Percentiles rank a stretch among this genome's conserved stretches.
These are phyloP conservation scores for Chimonanthus praecox DNA, from an alignment of 164 flowering plant species.

Conservation along the genomic window DNA sequence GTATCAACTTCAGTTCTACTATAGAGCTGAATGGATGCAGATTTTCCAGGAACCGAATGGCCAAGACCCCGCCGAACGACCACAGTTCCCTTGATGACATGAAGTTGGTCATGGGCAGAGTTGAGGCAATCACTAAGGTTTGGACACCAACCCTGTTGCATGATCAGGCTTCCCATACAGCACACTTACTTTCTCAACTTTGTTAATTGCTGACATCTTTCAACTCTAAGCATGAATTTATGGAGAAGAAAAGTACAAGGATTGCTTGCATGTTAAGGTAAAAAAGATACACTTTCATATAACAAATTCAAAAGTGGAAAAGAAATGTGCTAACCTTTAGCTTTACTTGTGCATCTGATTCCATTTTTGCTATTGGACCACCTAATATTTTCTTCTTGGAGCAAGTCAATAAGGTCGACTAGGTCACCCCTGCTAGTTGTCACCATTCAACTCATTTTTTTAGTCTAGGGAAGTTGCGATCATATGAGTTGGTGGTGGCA, in stretches of 20 bases:
- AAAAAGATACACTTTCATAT: background rate
- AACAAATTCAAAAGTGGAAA: background rate
- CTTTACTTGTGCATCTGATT: conserved; percentile 17
- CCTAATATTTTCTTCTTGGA: background rate
- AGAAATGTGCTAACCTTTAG: conserved; percentile 9
- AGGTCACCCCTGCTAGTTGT: background rate
- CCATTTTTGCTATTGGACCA: background rate
- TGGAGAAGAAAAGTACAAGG: conserved; percentile 4
- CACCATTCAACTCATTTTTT: too few species aligned
- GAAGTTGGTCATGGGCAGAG: background rate
- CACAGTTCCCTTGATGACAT: conserved; percentile 11
- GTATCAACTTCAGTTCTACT: conserved; percentile 32
- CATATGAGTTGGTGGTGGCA: background rate
- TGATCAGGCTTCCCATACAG: background rate
- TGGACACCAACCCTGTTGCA: conserved; percentile 9
- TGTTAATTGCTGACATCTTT: background rate
- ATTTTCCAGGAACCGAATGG: conserved; percentile 28
- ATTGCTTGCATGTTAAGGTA: conserved; percentile 20
- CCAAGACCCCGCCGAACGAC: conserved; percentile 12
- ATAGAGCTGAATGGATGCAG: conserved; percentile 31
- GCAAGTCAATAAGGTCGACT: background rate
- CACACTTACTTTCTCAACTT: background rate
- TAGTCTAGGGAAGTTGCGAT: too few species aligned
- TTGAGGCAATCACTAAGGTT: conserved; percentile 7
- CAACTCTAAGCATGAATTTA: background rate